Evolutionary conservation across 305 asterid genomes (phyloP).

Genomic region (Solanum hybrid): DNA sequence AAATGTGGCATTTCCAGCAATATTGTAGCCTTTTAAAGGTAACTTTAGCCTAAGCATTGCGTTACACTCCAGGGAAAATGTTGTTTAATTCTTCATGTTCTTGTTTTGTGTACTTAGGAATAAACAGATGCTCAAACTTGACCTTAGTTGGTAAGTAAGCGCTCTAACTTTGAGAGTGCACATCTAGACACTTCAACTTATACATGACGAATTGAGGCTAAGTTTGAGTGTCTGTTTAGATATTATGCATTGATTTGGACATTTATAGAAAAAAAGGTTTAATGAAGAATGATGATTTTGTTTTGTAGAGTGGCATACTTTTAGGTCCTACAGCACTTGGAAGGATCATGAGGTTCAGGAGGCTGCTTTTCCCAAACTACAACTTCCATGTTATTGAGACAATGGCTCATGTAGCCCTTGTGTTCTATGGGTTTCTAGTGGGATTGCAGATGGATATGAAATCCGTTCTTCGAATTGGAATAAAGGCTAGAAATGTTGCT

Average conservation of each 20-base stretch:
- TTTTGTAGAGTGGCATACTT: constrained; percentile 60
- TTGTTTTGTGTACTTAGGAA: neutral
- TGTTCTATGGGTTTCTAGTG: constrained; percentile 58
- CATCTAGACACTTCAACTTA: neutral
- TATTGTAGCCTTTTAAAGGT: neutral
- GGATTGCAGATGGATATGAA: constrained; percentile 65
- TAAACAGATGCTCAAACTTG: neutral
- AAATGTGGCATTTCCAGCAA: neutral
- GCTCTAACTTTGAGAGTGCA: neutral
- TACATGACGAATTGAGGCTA: neutral
- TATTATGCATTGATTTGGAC: neutral
- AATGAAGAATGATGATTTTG: neutral
- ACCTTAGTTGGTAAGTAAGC: neutral
- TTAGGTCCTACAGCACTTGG: constrained; percentile 75
- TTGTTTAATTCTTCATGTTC: neutral
- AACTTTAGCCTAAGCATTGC: neutral
- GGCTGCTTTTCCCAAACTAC: constrained; percentile 49
- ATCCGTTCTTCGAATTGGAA: constrained; percentile 40
- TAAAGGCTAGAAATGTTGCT: constrained; percentile 48
- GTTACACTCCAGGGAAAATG: neutral
- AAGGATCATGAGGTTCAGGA: constrained; percentile 18
- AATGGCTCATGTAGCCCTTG: constrained; percentile 70
- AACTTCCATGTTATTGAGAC: constrained; percentile 65
- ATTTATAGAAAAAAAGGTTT: neutral
- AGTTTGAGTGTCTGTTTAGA: neutral